These are phyloP conservation scores for Fusarium xyrophilum DNA, from an alignment of 2,329 filamentous ascomycete species.

Conservation along the genomic window DNA sequence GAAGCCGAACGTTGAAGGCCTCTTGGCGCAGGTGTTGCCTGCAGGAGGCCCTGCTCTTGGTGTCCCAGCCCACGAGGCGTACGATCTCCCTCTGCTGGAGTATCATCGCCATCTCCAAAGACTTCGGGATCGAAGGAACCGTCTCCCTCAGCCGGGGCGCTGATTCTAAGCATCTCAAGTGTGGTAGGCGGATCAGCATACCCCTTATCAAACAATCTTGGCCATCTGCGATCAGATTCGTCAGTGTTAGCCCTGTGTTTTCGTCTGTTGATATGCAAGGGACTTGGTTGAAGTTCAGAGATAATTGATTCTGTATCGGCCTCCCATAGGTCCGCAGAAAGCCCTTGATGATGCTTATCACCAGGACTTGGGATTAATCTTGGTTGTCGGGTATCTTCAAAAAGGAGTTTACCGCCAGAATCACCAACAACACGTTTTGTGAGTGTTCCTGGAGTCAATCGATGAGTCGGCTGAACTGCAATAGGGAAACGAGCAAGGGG, in stretches of 20 bases:
- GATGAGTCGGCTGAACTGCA: constrained; percentile 29
- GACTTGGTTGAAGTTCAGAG: constrained; percentile 37
- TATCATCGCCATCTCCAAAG: neutral
- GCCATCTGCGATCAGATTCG: constrained; percentile 19
- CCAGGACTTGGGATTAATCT: constrained; percentile 30
- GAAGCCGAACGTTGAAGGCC: constrained; percentile 26
- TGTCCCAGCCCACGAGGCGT: constrained; percentile 1
- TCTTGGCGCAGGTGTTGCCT: neutral
- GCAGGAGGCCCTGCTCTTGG: neutral
- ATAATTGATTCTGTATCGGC: constrained; percentile 25
- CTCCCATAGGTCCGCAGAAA: constrained; percentile 36
- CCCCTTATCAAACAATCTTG: constrained; percentile 18
- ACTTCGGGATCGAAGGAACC: neutral
- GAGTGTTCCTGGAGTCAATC: constrained; percentile 38
- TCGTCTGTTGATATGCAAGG: constrained; percentile 33
- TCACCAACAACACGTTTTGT: constrained; percentile 34
- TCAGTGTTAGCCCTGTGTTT: constrained; percentile 3
- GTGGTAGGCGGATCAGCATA: neutral
- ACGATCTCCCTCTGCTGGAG: constrained; percentile 1
- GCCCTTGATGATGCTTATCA: constrained; percentile 19
- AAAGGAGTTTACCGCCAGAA: constrained; percentile 35
- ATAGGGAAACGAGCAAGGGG: constrained; percentile 43
- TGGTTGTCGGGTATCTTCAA: constrained; percentile 27
- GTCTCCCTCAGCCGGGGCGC: neutral
- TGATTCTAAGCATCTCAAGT: constrained; percentile 10